A percentile compares a stretch with the other conserved stretches of the same genome.
These are phyloP conservation scores for Tothia fuscella DNA, from an alignment of 2,329 filamentous ascomycete genomes.

Conservation along the genomic window DNA sequence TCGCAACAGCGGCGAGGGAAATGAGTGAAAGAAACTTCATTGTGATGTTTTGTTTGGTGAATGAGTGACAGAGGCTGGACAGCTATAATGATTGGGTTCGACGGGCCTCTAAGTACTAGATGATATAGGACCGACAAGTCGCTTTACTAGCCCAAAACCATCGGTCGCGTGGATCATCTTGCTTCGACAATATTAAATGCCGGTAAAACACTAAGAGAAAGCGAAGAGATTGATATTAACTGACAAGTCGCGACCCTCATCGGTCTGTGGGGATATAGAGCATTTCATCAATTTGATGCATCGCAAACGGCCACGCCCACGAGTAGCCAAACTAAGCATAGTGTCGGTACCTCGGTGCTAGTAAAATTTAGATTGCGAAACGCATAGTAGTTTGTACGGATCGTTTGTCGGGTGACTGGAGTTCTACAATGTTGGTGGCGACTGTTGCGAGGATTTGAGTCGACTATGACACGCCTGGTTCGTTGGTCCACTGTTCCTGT, in stretches of 20 bases:
- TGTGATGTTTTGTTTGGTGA: conserved; percentile 1
- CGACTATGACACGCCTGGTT: too few relatives aligned
- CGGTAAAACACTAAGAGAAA: conserved; percentile 1
- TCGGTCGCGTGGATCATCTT: conserved; percentile 1
- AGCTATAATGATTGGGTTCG: neutral
- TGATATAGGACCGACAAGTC: neutral
- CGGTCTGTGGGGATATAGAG: neutral
- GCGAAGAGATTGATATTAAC: conserved; percentile 3
- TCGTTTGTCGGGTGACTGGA: too few relatives aligned
- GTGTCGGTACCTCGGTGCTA: conserved; percentile 2
- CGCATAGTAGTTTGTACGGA: conserved; percentile 3
- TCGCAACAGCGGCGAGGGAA: conserved; percentile 5
- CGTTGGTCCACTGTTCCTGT: too few relatives aligned
- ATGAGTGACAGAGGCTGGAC: neutral
- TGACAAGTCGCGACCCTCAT: neutral
- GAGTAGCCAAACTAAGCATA: neutral
- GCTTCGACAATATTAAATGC: neutral
- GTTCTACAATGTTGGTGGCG: too few relatives aligned
- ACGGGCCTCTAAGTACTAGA: conserved; percentile 5
- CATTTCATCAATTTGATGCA: conserved; percentile 7
- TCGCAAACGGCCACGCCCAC: neutral
- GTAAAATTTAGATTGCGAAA: conserved; percentile 3
- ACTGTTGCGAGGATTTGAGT: too few relatives aligned
- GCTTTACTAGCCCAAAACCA: neutral
- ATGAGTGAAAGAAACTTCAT: conserved; percentile 10